Conservation (phyloP, 2,329 filamentous ascomycete species). For the Penicillium sp. region DNA sequence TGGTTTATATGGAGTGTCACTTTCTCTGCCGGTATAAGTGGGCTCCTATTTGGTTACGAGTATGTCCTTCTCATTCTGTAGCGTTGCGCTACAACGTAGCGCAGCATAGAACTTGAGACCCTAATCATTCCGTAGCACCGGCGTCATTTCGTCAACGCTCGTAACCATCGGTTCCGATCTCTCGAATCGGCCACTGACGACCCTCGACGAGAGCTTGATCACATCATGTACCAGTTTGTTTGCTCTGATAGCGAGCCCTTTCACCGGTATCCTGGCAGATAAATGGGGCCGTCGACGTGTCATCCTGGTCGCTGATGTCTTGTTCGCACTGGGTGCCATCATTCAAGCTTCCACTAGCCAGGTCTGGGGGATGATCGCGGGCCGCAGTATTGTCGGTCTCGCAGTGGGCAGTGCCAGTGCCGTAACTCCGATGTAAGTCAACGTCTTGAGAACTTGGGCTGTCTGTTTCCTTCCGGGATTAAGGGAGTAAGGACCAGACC, state of each 20-base stretch:
- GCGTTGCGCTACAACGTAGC: not conserved
- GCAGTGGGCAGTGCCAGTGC: slow-evolving; percentile 62
- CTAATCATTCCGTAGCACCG: slow-evolving; percentile 48
- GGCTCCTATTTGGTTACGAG: slow-evolving; percentile 65
- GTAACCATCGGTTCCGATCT: slow-evolving; percentile 58
- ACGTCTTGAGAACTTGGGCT: not conserved
- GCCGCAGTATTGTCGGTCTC: slow-evolving; percentile 50
- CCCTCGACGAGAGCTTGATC: slow-evolving; percentile 60
- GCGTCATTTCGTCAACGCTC: slow-evolving; percentile 63
- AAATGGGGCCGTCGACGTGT: slow-evolving; percentile 50
- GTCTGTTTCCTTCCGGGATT: not conserved
- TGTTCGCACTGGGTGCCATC: slow-evolving; percentile 50
- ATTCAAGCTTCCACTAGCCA: slow-evolving; percentile 44
- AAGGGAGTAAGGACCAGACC: not conserved
- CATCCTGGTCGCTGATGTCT: slow-evolving; percentile 49
- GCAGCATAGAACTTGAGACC: slow-evolving; percentile 16
- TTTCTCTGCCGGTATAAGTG: slow-evolving; percentile 59
- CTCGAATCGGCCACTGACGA: slow-evolving; percentile 52
- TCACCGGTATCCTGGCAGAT: slow-evolving; percentile 57
- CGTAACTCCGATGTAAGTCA: slow-evolving; percentile 69
- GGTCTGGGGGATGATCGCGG: slow-evolving; percentile 50
- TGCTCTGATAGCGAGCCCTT: slow-evolving; percentile 58
- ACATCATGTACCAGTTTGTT: slow-evolving; percentile 61
- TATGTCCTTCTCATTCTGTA: slow-evolving; percentile 23
- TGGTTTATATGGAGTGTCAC: slow-evolving; percentile 60